Evolutionary conservation across 1,284 basidiomycete species (phyloP).

Genomic region (Crucibulum cyathiforme): DNA sequence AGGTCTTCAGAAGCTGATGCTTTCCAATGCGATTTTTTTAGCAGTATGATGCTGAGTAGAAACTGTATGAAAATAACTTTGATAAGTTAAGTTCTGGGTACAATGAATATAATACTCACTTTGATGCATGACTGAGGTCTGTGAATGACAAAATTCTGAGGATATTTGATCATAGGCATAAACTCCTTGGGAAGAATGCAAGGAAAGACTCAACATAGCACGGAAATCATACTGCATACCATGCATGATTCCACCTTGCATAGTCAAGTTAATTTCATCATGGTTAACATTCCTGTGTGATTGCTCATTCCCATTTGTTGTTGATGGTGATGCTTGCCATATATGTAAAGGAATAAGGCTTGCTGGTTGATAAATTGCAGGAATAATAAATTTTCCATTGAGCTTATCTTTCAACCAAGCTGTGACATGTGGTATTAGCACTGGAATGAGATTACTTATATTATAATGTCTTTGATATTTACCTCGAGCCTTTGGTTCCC

Average conservation of each 20-base stretch:
- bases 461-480: not conserved
- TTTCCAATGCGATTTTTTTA: too few species aligned
- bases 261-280: constrained; percentile 1
- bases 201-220: not conserved
- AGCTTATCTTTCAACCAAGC: too few species aligned
- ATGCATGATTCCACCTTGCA: constrained; percentile 3
- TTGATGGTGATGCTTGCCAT: constrained; percentile 2
- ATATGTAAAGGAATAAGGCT: constrained; percentile 5
- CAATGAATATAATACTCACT: too few species aligned
- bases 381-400: too few species aligned
- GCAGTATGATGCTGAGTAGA: too few species aligned
- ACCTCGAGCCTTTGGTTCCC: constrained; percentile 2
- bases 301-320: constrained; percentile 7
- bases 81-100: too few species aligned
- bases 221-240: constrained; percentile 4
- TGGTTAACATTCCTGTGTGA: constrained; percentile 2
- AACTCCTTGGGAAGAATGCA: not conserved
- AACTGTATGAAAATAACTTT: too few species aligned
- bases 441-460: too few species aligned
- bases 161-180: not conserved
- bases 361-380: too few species aligned
- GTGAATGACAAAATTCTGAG: not conserved
- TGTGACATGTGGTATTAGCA: too few species aligned
- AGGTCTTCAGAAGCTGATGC: too few species aligned
- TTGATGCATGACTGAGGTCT: not conserved